Evolutionary conservation across 2,329 filamentous ascomycete species (phyloP), one percentile per base, ranked within the genome.

Genomic region (Colletotrichum destructivum): DNA sequence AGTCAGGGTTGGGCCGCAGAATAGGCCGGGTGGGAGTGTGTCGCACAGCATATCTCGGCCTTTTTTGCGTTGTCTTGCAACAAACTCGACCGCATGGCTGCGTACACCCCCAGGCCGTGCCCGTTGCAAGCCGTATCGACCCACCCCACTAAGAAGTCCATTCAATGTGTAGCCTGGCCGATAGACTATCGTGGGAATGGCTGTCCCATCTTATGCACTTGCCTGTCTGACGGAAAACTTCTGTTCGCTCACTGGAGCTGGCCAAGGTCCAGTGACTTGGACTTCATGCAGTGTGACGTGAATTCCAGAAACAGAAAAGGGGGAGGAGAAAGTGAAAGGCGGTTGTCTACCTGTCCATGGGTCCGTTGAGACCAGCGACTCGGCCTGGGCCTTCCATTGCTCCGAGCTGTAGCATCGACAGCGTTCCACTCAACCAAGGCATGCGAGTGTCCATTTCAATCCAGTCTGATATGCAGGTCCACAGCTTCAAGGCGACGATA

Each of bases 281-380:
- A 62, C 60, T 66, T 75, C 77, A 87, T 88, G 87, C 82, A 82
- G 83, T 80, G 81, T 81, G 80, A 83, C 78, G 75, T 42, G 59
- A 62, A 55, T 64, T 65, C 44, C 52, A 59, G 62, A 55, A 38
- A 38, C 35, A 51, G 62, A 54, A 49, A 66, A 42, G 62, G 49
- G 67, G 66, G 62, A 65, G 63, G 52, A 23, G 42, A 72, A 71
- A 66, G 72, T 78, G 69, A 76, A 75, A 73, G 88, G 75, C 77
- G 73, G 65, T 79, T 74, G 78, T 94, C 92, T 91, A 98, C 96
- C 94, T 97, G 86, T 98, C 96, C 82, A 98, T 85, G 81, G 91
- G 88, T 74, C 94, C 92, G 81, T 97, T 89, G 38, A 92, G 89
- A 77, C 89, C 88, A 79, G 93, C 94, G 75, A 97, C 82, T 82